Percentiles rank a stretch among this genome's conserved stretches.
phyloP scores from a whole-genome alignment of 352 stramenopile genomes.

The Phytopythium oedochilum region DNA sequence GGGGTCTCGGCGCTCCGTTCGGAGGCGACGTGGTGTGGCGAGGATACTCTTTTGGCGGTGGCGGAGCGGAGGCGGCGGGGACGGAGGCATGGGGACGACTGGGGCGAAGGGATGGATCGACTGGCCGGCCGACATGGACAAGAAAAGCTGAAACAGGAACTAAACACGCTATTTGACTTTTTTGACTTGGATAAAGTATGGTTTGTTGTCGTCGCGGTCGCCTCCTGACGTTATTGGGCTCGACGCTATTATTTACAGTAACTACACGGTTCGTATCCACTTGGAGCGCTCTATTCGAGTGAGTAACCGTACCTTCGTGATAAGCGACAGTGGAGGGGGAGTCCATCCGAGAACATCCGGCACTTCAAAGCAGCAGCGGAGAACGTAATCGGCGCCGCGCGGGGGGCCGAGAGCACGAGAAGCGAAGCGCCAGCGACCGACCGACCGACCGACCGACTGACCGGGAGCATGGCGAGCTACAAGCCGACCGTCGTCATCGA shows the following conservation, averaged over 20 bases:
- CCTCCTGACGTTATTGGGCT: too few relatives aligned
- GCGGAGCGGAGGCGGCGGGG: background rate
- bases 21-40: background rate
- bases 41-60: background rate
- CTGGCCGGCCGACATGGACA: background rate
- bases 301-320: background rate
- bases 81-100: background rate
- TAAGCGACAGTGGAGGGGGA: background rate
- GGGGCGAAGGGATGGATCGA: background rate
- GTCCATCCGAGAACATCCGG: background rate
- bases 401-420: background rate
- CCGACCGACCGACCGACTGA: background rate
- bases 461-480: constrained; percentile 42
- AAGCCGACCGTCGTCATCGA: constrained; percentile 96
- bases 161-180: constrained; percentile 7
- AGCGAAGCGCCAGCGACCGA: background rate
- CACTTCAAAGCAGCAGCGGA: constrained; percentile 1
- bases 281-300: background rate
- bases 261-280: background rate
- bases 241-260: too few relatives aligned
- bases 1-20: background rate
- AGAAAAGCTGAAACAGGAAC: constrained; percentile 5
- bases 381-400: background rate
- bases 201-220: too few relatives aligned
- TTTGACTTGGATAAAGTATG: background rate